These are phyloP conservation scores for Xylaria sp. DNA, from an alignment of 2,329 filamentous ascomycete genomes.

Conservation along the genomic window DNA sequence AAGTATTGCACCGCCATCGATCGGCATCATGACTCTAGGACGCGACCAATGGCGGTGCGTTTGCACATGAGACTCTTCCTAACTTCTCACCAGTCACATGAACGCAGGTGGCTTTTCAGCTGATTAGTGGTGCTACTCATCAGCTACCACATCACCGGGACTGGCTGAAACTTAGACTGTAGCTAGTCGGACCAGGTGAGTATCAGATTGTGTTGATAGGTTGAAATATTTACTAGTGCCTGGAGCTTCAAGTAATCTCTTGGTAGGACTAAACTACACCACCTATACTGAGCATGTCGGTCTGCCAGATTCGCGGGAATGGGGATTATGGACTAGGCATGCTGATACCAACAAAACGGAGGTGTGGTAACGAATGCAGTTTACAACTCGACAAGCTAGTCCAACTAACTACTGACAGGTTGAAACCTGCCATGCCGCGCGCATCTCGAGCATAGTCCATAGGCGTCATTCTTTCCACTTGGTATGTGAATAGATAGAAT, in stretches of 20 bases:
- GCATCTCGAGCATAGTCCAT: background rate
- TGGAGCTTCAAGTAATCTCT: background rate
- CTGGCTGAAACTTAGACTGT: background rate
- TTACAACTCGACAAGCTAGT: too few relatives aligned
- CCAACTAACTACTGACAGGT: background rate
- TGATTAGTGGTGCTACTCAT: background rate
- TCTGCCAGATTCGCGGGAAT: too few relatives aligned
- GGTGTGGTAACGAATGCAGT: too few relatives aligned
- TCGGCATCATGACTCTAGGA: background rate
- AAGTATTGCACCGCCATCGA: conserved; percentile 10
- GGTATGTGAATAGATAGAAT: too few relatives aligned
- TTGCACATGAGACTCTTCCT: background rate
- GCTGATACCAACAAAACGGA: too few relatives aligned
- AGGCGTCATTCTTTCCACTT: background rate
- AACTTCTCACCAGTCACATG: conserved; percentile 5
- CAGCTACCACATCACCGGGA: background rate
- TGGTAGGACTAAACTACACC: background rate
- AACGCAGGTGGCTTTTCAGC: conserved; percentile 15
- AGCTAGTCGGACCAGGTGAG: background rate
- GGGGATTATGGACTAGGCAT: too few relatives aligned
- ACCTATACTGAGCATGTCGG: too few relatives aligned
- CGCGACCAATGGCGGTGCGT: background rate
- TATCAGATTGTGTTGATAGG: background rate
- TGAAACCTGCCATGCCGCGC: background rate
- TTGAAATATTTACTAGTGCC: background rate